These are phyloP conservation scores for Chaetomium tenue DNA, from an alignment of 495 filamentous ascomycete genomes.

Conservation along the genomic window DNA sequence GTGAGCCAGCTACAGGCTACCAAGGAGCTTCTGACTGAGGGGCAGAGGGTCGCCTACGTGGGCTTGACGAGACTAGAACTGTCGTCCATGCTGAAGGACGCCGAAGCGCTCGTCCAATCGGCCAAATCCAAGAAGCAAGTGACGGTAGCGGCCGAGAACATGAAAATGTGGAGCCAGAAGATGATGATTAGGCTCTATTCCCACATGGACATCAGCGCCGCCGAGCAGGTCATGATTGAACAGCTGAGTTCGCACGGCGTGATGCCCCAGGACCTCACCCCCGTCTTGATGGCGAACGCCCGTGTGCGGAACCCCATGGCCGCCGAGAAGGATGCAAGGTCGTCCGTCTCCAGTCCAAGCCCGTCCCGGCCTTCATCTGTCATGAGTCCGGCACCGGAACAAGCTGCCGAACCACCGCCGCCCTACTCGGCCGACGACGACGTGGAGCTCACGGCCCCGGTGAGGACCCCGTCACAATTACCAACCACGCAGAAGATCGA, in stretches of 20 bases:
- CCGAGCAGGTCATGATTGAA: slow-evolving; percentile 98
- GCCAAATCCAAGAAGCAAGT: slow-evolving; percentile 65
- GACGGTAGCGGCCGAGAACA: slow-evolving; percentile 65
- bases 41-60: slow-evolving; percentile 94
- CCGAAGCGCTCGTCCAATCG: slow-evolving; percentile 54
- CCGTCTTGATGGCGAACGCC: slow-evolving; percentile 86
- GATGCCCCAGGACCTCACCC: slow-evolving; percentile 74
- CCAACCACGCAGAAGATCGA: slow-evolving; percentile 79
- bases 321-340: slow-evolving; percentile 16
- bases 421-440: slow-evolving; percentile 68
- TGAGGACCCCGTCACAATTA: slow-evolving; percentile 77
- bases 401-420: slow-evolving; percentile 57
- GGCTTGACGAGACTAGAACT: slow-evolving; percentile 80
- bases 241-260: slow-evolving; percentile 93
- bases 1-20: slow-evolving; percentile 91
- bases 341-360: slow-evolving; percentile 16
- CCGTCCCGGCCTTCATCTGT: slow-evolving; percentile 30
- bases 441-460: slow-evolving; percentile 65
- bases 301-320: slow-evolving; percentile 90
- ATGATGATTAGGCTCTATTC: slow-evolving; percentile 91
- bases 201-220: slow-evolving; percentile 91
- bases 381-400: slow-evolving; percentile 37
- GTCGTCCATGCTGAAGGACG: slow-evolving; percentile 67
- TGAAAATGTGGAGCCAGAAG: slow-evolving; percentile 95
- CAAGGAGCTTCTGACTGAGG: slow-evolving; percentile 91